Evolutionary conservation across 352 stramenopile genomes (phyloP).

Genomic region (Globisporangium rhizosaccharum): DNA sequence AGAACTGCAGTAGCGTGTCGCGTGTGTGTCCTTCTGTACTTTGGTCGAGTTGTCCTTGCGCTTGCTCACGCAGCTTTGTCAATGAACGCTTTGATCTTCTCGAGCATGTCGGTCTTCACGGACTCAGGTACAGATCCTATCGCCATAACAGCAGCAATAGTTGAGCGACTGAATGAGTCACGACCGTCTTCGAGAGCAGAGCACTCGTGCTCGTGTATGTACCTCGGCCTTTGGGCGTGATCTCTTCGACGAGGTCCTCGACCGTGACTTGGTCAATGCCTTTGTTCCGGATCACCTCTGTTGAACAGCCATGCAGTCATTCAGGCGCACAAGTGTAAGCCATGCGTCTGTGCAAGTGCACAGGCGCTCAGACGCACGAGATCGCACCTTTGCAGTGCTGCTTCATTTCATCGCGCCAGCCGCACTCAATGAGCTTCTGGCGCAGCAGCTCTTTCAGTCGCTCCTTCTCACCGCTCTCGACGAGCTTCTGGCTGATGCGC

Average conservation of each 20-base stretch:
- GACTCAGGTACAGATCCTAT: conserved; percentile 76
- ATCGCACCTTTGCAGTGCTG: conserved; percentile 73
- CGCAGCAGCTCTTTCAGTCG: conserved; percentile 86
- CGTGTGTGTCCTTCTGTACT: neutral
- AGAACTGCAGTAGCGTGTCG: no score
- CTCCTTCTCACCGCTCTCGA: conserved; percentile 89
- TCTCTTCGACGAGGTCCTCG: conserved; percentile 91
- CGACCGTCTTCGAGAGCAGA: no score
- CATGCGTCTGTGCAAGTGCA: neutral
- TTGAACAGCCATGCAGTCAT: neutral
- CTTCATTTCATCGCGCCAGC: conserved; percentile 92
- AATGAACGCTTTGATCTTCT: conserved; percentile 90
- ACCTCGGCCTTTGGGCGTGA: conserved; percentile 86
- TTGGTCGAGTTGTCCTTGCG: neutral
- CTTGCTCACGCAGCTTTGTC: conserved; percentile 30
- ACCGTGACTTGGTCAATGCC: conserved; percentile 94
- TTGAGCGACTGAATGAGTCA: neutral
- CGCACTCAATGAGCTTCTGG: conserved; percentile 85
- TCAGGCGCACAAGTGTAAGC: neutral
- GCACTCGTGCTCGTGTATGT: neutral
- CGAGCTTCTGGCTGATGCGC: conserved; percentile 83
- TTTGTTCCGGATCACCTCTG: conserved; percentile 92
- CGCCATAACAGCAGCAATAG: neutral
- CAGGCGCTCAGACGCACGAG: neutral
- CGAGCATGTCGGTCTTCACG: conserved; percentile 87